Evolutionary conservation across 176 grass and related monocot species (phyloP).

Genomic region (Eremochloa ophiuroides): DNA sequence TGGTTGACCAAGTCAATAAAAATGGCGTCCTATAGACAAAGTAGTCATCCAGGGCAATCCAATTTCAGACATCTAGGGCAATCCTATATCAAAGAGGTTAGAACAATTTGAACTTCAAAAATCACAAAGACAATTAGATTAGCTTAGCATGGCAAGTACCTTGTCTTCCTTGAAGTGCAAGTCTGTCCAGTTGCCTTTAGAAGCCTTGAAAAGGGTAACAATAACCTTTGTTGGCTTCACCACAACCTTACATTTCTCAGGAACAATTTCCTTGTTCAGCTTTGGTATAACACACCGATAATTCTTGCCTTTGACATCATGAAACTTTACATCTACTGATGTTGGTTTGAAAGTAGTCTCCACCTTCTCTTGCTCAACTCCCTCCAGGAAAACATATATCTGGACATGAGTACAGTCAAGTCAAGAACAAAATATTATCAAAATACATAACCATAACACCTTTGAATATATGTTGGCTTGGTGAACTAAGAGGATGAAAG

Average conservation of each 20-base stretch:
- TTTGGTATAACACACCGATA: constrained; percentile 77
- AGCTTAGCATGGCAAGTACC: constrained; percentile 27
- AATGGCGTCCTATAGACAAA: neutral
- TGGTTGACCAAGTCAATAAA: neutral
- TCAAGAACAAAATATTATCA: constrained; percentile 20
- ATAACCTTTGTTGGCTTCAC: constrained; percentile 78
- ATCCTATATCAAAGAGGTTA: neutral
- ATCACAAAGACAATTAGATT: neutral
- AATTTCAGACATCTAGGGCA: neutral
- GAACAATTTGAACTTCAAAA: neutral
- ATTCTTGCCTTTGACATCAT: constrained; percentile 83
- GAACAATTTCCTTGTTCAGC: constrained; percentile 82
- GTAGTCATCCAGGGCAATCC: neutral
- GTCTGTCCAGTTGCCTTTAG: constrained; percentile 80
- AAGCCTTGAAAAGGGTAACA: constrained; percentile 70
- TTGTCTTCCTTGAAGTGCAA: constrained; percentile 83
- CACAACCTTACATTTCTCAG: constrained; percentile 76
- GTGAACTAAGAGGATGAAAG: neutral
- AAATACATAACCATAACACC: neutral
- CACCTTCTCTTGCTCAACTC: constrained; percentile 63
- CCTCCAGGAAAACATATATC: constrained; percentile 73
- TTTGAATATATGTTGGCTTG: neutral
- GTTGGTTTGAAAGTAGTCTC: constrained; percentile 54
- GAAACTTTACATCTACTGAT: constrained; percentile 76
- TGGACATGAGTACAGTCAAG: constrained; percentile 17